Base-by-base conservation (phyloP, 495 filamentous ascomycete genomes). In the Xylaria nigripes region DNA sequence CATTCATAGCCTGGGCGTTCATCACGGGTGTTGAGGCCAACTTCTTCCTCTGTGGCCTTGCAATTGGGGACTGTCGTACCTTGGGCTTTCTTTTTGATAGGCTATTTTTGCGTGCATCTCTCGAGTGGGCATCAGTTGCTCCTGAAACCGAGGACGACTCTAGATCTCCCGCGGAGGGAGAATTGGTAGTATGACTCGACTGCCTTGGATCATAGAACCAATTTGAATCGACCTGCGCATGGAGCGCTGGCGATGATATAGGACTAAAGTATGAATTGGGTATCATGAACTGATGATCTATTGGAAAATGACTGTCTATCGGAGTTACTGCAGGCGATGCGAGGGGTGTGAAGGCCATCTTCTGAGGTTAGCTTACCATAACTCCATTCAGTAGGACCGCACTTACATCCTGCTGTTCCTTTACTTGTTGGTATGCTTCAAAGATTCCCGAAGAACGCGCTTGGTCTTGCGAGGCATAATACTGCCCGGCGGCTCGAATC, bases 251-350 rank as follows among this genome's bases (percentile, higher is more conserved):
- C 22, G 93, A 96, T 1, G 87, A 94, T 42, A 98, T 74, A 5
- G 93, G 93, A 59, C 90, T 96, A 64, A 97, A 95, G 67, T 93
- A 91, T 41, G 90, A 88, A n/a, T 86, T 84, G 9, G 87, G 86
- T 12, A 90, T 82, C 12, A 85, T 82, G 64, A 89, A 96, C 54
- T 90, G 87, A 10, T 84, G 81, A 41, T 90, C 81, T 22, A 82
- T 70, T 42, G 82, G 77, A 67, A 94, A 95, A 63, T 90, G 86
- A 29, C 81, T 79, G 57, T 96, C 91, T 44, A 93, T 77, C 24
- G 93, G 92, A 9, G 92, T 95, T 61, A 96, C 92, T 2, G 90
- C 92, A 18, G 93, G 93, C 30, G 93, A 96, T 7, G 95, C 87
- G 25, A 98, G 81, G 8, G 93, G 93, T 6, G 93, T 98, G 68